phyloP scores from a whole-genome alignment of 2,329 filamentous ascomycete species.

The Pochonia chlamydosporia region DNA sequence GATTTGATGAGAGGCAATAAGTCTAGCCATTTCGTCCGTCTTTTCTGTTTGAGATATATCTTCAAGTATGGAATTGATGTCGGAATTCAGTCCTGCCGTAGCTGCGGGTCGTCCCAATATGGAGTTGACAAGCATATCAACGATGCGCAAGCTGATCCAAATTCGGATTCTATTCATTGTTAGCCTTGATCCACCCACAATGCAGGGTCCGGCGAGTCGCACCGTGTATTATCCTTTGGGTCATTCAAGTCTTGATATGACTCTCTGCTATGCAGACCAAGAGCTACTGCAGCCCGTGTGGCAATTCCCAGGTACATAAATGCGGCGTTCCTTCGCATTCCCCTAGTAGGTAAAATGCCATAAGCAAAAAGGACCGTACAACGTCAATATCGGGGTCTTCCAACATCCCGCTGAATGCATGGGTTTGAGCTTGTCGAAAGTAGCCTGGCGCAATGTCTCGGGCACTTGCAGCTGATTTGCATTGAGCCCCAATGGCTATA shows the following conservation, averaged over 20 bases:
- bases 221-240: slow-evolving; percentile 15
- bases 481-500: slow-evolving; percentile 19
- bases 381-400: slow-evolving; percentile 50
- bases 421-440: slow-evolving; percentile 20
- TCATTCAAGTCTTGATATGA: slow-evolving; percentile 19
- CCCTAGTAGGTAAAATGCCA: slow-evolving; percentile 55
- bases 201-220: slow-evolving; percentile 4
- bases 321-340: slow-evolving; percentile 54
- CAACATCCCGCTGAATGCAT: slow-evolving; percentile 23
- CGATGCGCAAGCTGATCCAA: slow-evolving; percentile 31
- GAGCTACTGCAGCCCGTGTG: slow-evolving; percentile 47
- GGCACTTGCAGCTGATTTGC: slow-evolving; percentile 20
- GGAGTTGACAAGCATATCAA: slow-evolving; percentile 32
- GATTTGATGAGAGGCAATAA: slow-evolving; percentile 36
- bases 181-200: background rate
- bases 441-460: slow-evolving; percentile 30
- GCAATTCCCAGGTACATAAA: slow-evolving; percentile 61
- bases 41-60: slow-evolving; percentile 11
- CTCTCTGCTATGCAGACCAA: slow-evolving; percentile 44
- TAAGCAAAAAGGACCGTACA: slow-evolving; percentile 45
- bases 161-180: slow-evolving; percentile 21
- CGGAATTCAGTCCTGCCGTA: slow-evolving; percentile 23
- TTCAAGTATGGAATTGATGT: slow-evolving; percentile 18
- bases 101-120: slow-evolving; percentile 32
- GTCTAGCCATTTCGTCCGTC: slow-evolving; percentile 13